A percentile compares a stretch with the other conserved stretches of the same genome.
Conservation (phyloP, 2,329 filamentous ascomycete species). For the Aspergillus ruber region DNA sequence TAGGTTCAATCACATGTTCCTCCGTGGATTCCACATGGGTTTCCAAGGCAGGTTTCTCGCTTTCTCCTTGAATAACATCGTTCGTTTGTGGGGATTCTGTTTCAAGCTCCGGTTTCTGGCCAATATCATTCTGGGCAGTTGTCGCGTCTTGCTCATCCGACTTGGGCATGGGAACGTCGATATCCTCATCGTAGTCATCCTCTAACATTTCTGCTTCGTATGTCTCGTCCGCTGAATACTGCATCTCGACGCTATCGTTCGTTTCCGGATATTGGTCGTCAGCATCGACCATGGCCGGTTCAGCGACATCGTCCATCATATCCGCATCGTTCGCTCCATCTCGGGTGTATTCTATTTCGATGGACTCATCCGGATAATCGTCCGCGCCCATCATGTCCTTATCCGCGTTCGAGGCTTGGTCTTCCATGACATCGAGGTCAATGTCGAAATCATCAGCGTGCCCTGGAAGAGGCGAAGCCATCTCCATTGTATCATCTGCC, state of each 20-base stretch:
- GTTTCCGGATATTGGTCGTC: slow-evolving; percentile 23
- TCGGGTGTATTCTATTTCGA: slow-evolving; percentile 24
- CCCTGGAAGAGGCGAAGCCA: slow-evolving; percentile 35
- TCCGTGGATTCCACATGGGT: slow-evolving; percentile 1
- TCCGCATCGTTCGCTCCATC: slow-evolving; percentile 38
- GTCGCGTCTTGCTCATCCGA: slow-evolving; percentile 10
- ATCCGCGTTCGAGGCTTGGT: slow-evolving; percentile 55
- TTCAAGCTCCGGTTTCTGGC: slow-evolving; percentile 2
- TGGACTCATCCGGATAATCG: slow-evolving; percentile 27
- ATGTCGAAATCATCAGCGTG: slow-evolving; percentile 51
- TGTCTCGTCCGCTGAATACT: slow-evolving; percentile 21
- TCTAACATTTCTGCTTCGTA: slow-evolving; percentile 38
- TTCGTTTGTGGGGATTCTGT: background rate
- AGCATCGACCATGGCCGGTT: slow-evolving; percentile 33
- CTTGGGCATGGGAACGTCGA: slow-evolving; percentile 23
- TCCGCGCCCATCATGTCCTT: slow-evolving; percentile 38
- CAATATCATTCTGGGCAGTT: slow-evolving; percentile 5
- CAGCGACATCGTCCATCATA: slow-evolving; percentile 41
- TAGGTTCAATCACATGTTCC: slow-evolving; percentile 2
- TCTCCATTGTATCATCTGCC: slow-evolving; percentile 40
- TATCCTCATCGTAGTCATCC: slow-evolving; percentile 31
- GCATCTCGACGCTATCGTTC: slow-evolving; percentile 23
- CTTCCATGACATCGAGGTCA: slow-evolving; percentile 52
- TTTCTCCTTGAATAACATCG: slow-evolving; percentile 1
- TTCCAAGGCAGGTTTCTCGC: slow-evolving; percentile 1